phyloP scores from a whole-genome alignment of 192 early-diverging fungal species.

The Podila epigama region DNA sequence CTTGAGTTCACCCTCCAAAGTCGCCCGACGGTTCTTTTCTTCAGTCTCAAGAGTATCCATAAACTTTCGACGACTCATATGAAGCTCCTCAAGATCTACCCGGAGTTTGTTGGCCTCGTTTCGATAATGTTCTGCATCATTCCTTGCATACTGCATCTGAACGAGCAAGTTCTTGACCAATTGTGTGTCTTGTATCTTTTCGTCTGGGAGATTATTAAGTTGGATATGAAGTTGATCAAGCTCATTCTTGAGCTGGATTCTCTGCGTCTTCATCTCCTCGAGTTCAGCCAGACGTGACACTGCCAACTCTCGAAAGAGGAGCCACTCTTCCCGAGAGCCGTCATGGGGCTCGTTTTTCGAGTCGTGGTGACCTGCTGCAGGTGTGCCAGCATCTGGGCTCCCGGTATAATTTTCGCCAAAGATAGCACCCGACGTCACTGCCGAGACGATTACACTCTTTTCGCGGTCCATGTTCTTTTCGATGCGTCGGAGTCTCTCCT shows the following conservation, averaged over 20 bases:
- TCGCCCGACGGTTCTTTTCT: slow-evolving; percentile 29
- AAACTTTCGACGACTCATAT: slow-evolving; percentile 25
- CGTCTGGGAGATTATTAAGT: slow-evolving; percentile 39
- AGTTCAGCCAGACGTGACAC: slow-evolving; percentile 26
- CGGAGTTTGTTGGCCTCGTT: slow-evolving; percentile 13
- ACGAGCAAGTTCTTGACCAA: slow-evolving; percentile 19
- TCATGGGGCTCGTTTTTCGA: slow-evolving; percentile 25
- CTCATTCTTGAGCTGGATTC: slow-evolving; percentile 29
- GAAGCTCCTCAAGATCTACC: slow-evolving; percentile 28
- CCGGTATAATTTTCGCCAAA: slow-evolving; percentile 38
- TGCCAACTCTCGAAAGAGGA: slow-evolving; percentile 37
- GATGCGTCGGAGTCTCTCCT: slow-evolving; percentile 15
- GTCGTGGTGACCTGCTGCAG: slow-evolving; percentile 6
- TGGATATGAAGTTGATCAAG: slow-evolving; percentile 26
- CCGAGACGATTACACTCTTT: slow-evolving; percentile 28
- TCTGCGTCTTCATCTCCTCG: slow-evolving; percentile 27
- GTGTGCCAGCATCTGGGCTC: slow-evolving; percentile 5
- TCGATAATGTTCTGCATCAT: slow-evolving; percentile 30
- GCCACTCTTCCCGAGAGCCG: slow-evolving; percentile 28
- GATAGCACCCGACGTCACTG: slow-evolving; percentile 36
- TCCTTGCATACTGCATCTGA: slow-evolving; percentile 34
- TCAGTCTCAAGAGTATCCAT: slow-evolving; percentile 37
- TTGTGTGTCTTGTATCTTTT: slow-evolving; percentile 25
- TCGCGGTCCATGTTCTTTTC: slow-evolving; percentile 37
- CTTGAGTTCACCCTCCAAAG: slow-evolving; percentile 38